phyloP scores from a whole-genome alignment of 495 filamentous ascomycete genomes.

The Penicillium longicatenatum region DNA sequence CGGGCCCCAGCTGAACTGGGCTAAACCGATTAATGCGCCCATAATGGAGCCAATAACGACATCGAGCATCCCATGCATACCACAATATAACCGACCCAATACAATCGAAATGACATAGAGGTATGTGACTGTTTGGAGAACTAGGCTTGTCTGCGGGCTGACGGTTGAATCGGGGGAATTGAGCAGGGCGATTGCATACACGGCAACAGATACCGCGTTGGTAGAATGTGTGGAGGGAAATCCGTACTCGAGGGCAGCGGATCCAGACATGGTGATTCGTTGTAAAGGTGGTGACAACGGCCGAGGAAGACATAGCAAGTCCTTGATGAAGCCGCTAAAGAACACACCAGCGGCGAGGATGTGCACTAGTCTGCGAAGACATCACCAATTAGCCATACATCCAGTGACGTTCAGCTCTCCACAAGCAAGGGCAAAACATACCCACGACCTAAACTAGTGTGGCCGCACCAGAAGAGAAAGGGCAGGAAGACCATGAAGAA shows the following conservation, averaged over 20 bases:
- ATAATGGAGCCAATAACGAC: constrained; percentile 76
- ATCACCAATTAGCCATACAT: neutral
- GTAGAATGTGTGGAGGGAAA: constrained; percentile 97
- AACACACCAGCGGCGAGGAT: constrained; percentile 88
- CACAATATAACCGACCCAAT: constrained; percentile 89
- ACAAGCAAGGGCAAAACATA: constrained; percentile 43
- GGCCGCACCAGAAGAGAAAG: constrained; percentile 94
- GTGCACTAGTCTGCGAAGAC: constrained; percentile 69
- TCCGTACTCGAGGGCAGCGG: constrained; percentile 91
- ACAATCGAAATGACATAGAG: constrained; percentile 89
- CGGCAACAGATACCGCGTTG: constrained; percentile 91
- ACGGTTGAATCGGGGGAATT: constrained; percentile 56
- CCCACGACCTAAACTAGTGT: constrained; percentile 78
- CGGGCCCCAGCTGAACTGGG: constrained; percentile 73
- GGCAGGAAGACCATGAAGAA: constrained; percentile 97
- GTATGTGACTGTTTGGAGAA: constrained; percentile 68
- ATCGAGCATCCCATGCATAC: constrained; percentile 98
- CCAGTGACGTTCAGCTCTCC: neutral
- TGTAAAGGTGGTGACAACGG: constrained; percentile 91
- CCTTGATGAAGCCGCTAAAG: constrained; percentile 91
- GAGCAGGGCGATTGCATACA: constrained; percentile 75
- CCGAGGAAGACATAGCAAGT: constrained; percentile 90
- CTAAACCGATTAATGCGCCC: constrained; percentile 64
- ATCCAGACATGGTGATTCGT: constrained; percentile 95
- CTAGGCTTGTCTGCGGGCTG: constrained; percentile 49